Conservation (phyloP, 148 eudicot genomes). For the Diospyros lotus region DNA sequence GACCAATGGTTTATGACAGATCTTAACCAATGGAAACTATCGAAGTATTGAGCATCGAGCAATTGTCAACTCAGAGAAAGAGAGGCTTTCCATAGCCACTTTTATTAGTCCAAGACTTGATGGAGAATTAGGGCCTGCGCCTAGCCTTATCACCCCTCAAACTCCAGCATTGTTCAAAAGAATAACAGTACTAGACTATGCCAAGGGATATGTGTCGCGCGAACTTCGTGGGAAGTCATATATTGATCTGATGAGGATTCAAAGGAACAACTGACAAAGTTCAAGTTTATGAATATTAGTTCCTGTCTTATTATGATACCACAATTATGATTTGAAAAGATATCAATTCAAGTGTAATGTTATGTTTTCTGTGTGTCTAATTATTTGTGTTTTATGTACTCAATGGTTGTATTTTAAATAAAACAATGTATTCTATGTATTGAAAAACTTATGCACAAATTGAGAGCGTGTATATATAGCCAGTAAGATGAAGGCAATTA, state of each 20-base stretch:
- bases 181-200: not conserved
- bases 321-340: too few species aligned
- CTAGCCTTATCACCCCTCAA: not conserved
- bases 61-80: constrained; percentile 8
- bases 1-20: not conserved
- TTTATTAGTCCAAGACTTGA: constrained; percentile 7
- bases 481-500: too few species aligned
- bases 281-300: too few species aligned
- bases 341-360: too few species aligned
- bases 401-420: too few species aligned
- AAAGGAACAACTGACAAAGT: not conserved
- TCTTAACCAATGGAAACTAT: constrained; percentile 12
- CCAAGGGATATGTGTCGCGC: not conserved
- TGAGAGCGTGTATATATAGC: too few species aligned
- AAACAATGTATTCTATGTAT: too few species aligned
- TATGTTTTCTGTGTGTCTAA: too few species aligned
- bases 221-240: not conserved
- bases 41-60: constrained; percentile 14
- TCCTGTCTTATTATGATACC: too few species aligned
- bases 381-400: too few species aligned
- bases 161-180: constrained; percentile 4
- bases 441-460: too few species aligned
- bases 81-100: constrained; percentile 10
- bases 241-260: not conserved
- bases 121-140: constrained; percentile 11